These are phyloP conservation scores for Diaporthe destruens DNA, from an alignment of 2,329 filamentous ascomycete species.

Conservation along the genomic window DNA sequence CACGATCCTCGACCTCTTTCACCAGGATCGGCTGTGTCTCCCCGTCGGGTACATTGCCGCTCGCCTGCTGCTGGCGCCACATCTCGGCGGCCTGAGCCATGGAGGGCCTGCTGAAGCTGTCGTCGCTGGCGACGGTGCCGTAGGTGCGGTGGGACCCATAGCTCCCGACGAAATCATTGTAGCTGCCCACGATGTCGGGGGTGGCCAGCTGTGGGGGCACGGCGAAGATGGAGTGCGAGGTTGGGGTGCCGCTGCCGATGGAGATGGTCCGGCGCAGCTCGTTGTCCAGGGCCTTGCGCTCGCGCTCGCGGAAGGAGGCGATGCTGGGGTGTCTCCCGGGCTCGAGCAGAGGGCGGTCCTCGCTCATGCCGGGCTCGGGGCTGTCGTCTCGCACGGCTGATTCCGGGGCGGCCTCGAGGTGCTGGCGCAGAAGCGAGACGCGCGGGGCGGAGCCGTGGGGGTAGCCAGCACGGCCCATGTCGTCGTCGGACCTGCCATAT, in stretches of 20 bases:
- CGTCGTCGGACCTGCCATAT: conserved; percentile 57
- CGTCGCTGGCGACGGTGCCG: conserved; percentile 63
- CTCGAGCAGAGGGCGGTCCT: conserved; percentile 38
- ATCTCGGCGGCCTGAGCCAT: conserved; percentile 65
- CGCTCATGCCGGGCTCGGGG: conserved; percentile 47
- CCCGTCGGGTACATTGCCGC: conserved; percentile 62
- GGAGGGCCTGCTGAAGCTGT: conserved; percentile 55
- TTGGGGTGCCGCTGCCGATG: conserved; percentile 48
- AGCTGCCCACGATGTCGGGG: conserved; percentile 79
- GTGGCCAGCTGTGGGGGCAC: conserved; percentile 73
- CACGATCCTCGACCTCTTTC: conserved; percentile 84
- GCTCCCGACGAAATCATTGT: conserved; percentile 78
- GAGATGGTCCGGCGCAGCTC: conserved; percentile 55
- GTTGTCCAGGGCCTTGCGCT: conserved; percentile 61
- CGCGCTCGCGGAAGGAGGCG: conserved; percentile 56
- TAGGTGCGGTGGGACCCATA: conserved; percentile 71
- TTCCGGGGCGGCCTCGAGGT: conserved; percentile 59
- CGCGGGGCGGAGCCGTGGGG: conserved; percentile 44
- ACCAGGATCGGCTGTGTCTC: conserved; percentile 84
- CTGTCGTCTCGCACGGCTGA: conserved; percentile 46
- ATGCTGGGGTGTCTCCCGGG: conserved; percentile 43
- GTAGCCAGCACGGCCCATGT: conserved; percentile 46
- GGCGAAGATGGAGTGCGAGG: conserved; percentile 66
- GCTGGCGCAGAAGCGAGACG: conserved; percentile 64
- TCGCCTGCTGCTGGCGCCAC: conserved; percentile 65